Evolutionary conservation across 1,139 yeast species (phyloP), one percentile per base, ranked within the genome.

Genomic region (Kurtzmaniella natalensis): DNA sequence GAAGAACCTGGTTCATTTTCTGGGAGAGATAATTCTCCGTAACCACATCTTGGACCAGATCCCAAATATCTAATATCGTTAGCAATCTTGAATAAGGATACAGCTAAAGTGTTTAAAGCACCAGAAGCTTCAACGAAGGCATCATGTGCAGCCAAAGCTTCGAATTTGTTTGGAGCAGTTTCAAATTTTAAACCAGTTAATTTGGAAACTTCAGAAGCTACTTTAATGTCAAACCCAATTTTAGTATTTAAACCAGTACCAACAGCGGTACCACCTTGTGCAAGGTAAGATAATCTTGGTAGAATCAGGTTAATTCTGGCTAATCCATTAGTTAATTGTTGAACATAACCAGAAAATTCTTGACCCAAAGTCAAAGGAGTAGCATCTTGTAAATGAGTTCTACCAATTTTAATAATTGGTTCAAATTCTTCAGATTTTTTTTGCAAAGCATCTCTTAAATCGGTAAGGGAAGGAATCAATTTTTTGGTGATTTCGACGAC

Each of bases 181-280:
- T 72, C 61, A 66, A 88, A 88, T 41, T 76, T 75, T 51, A 82
- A 71, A 33, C 95, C 95, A 32, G 95, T 85, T 60, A 85, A 75
- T 48, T 76, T 72, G 39, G 89, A 63, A 30, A 85, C 88, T 56
- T 79, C 76, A 40, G 68, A 72, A 37, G 94, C 94, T 46, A 88
- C 77, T 50, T 81, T 77, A 47, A 70, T 77, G 50, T 85, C 92
- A 56, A 84, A 88, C 11, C 96, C 96, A 56, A 74, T 73, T 54
- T 60, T 78, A 59, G 96, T 86, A 76, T 88, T 88, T 48, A 88
- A 74, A 42, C 96, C 96, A 31, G 96, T 88, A 45, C 96, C 96
- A 34, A 88, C 96, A 39, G 96, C 96, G 40, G 96, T 88, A 63
- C 96, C 96, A 64, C 96, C 96, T 70, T 88, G 96, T 32, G 96